Evolutionary conservation across 2,329 filamentous ascomycete genomes (phyloP).

Genomic region (Ustilaginoidea virens): DNA sequence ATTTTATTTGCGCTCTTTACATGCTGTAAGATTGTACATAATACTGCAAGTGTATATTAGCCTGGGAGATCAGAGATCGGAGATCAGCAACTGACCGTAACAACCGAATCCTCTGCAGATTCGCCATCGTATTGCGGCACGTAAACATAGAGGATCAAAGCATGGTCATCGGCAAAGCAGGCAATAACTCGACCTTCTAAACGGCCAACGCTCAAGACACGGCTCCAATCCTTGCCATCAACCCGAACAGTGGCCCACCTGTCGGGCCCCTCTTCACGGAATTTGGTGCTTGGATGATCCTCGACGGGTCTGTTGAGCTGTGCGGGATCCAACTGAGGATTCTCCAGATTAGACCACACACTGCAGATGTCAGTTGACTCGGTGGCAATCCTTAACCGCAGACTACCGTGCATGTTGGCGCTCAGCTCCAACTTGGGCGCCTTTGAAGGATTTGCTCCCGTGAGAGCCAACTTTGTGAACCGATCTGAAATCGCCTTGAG

Average conservation of each 20-base stretch:
- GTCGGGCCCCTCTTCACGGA: constrained; percentile 61
- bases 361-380: constrained; percentile 76
- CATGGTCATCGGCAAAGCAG: constrained; percentile 70
- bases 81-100: constrained; percentile 43
- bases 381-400: constrained; percentile 66
- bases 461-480: constrained; percentile 71
- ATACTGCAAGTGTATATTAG: constrained; percentile 18
- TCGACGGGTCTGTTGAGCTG: constrained; percentile 58
- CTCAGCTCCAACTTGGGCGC: constrained; percentile 66
- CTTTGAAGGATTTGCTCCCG: constrained; percentile 22
- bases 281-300: constrained; percentile 68
- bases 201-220: constrained; percentile 81
- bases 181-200: constrained; percentile 86
- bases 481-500: constrained; percentile 89
- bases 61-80: not conserved
- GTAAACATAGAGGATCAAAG: constrained; percentile 72
- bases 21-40: constrained; percentile 28
- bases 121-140: constrained; percentile 55
- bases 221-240: constrained; percentile 87
- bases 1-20: constrained; percentile 7
- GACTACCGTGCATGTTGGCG: constrained; percentile 85
- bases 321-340: constrained; percentile 71
- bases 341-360: constrained; percentile 71
- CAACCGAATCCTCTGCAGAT: constrained; percentile 51
- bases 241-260: constrained; percentile 83